A percentile compares a stretch with the other conserved stretches of the same genome.
These are phyloP conservation scores for Syzygium aromaticum DNA, from an alignment of 345 rosid genomes.

Conservation along the genomic window DNA sequence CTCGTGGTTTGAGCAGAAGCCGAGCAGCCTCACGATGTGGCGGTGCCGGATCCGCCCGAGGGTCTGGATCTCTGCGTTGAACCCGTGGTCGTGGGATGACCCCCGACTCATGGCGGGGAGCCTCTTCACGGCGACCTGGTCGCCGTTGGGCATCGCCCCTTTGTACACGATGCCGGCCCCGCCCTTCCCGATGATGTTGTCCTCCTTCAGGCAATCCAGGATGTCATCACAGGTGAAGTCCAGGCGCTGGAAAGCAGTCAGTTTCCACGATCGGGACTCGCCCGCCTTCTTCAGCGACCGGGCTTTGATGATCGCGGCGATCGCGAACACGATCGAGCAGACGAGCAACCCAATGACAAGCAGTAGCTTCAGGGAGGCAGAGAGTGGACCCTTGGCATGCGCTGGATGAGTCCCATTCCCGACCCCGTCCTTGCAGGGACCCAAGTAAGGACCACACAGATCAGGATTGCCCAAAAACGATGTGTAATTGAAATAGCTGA, in stretches of 20 bases:
- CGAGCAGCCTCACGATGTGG: slow-evolving; percentile 39
- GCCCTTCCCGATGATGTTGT: slow-evolving; percentile 49
- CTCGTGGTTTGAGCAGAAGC: slow-evolving; percentile 44
- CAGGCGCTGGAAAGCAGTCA: slow-evolving; percentile 46
- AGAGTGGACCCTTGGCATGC: slow-evolving; percentile 26
- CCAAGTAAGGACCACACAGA: slow-evolving; percentile 46
- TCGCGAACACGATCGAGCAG: slow-evolving; percentile 35
- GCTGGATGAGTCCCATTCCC: slow-evolving; percentile 21
- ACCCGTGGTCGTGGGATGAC: slow-evolving; percentile 50
- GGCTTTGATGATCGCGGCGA: slow-evolving; percentile 37
- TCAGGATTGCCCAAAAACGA: slow-evolving; percentile 41
- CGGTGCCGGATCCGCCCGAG: slow-evolving; percentile 43
- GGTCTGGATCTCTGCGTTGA: slow-evolving; percentile 49
- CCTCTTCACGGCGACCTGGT: slow-evolving; percentile 39
- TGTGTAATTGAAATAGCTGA: slow-evolving; percentile 46
- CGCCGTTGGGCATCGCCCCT: slow-evolving; percentile 31
- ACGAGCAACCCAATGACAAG: slow-evolving; percentile 40
- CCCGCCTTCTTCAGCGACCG: slow-evolving; percentile 36
- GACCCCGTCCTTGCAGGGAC: slow-evolving; percentile 33
- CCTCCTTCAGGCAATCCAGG: slow-evolving; percentile 40
- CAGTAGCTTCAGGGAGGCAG: slow-evolving; percentile 39
- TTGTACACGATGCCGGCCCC: slow-evolving; percentile 50
- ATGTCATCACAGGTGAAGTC: slow-evolving; percentile 39
- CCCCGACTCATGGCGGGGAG: slow-evolving; percentile 31
- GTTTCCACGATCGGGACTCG: slow-evolving; percentile 40